Percentiles rank a stretch among this genome's conserved stretches.
Conservation (phyloP, 495 filamentous ascomycete genomes). For the Cryomyces minteri region DNA sequence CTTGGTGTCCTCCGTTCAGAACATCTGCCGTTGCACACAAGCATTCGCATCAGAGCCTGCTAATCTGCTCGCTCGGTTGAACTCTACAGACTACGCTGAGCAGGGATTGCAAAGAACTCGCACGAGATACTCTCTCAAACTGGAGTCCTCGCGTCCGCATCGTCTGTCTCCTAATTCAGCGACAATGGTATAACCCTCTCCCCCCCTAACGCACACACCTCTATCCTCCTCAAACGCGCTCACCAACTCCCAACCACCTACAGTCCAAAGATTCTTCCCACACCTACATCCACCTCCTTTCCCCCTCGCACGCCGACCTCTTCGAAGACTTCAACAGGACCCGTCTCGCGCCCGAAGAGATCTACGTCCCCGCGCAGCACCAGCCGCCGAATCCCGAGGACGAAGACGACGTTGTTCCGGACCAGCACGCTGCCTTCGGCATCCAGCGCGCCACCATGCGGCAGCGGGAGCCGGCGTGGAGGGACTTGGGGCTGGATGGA, state of each 20-base stretch:
- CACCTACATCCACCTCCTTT: conserved; percentile 77
- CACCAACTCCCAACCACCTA: background rate
- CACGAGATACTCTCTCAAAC: background rate
- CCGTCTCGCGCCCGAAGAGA: conserved; percentile 31
- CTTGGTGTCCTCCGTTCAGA: too few relatives aligned
- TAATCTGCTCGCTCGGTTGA: too few relatives aligned
- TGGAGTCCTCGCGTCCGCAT: background rate
- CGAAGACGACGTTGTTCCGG: conserved; percentile 90
- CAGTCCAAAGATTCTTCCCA: conserved; percentile 80
- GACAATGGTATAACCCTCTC: background rate
- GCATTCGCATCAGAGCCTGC: too few relatives aligned
- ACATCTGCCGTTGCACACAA: too few relatives aligned
- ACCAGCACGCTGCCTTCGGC: conserved; percentile 94
- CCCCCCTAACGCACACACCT: background rate
- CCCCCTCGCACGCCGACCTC: conserved; percentile 64
- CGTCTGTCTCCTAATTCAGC: background rate
- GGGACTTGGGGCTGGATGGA: conserved; percentile 61
- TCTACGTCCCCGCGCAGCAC: conserved; percentile 76
- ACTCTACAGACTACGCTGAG: background rate
- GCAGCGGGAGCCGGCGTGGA: conserved; percentile 55
- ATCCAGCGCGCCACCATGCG: conserved; percentile 68
- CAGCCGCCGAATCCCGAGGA: conserved; percentile 93
- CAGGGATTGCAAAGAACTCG: background rate
- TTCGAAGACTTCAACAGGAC: conserved; percentile 45
- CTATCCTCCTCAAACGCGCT: background rate